Evolutionary conservation across 2,329 filamentous ascomycete species (phyloP), one percentile per base, ranked within the genome.

Genomic region (Diaporthe citrichinensis): DNA sequence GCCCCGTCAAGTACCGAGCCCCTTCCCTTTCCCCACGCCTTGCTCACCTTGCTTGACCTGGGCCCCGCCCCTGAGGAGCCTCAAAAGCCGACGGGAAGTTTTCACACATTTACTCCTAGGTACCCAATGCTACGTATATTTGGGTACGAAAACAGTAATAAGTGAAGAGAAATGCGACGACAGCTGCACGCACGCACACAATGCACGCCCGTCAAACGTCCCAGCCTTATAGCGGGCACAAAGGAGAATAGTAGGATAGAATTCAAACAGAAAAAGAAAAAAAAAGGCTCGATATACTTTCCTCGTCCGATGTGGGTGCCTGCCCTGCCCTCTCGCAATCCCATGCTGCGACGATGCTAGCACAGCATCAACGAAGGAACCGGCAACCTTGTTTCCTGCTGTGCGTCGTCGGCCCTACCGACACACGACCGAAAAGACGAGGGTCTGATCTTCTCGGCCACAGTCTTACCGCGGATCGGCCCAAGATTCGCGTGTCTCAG

Each of bases 381-480:
- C 41, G 20, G 39, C 61, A 65, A 34, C 25, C 61, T 49, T 49
- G 5, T 28, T 31, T 49, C 41, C 20, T 28, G 28, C 23, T 59
- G 57, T 39, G 57, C n/a, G 62, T 36, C 28, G 28, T 53, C 46
- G 65, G 65, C 49, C 31, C 46, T 55, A 55, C 65, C 34, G 65
- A 41, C 20, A 7, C 39, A 9, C 4, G 14, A 34, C 25, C n/a
- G 17, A 28, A 25, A 12, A 20, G 34, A 31, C 39, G n/a, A 10
- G 62, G 65, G 65, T 69, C 65, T 69, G 65, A 69, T 69, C 65
- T 39, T 39, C 65, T 53, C 65, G 65, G 49, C 41, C 65, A 53
- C 8, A 49, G 65, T 69, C 65, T 55, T 69, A 69, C 49, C 65
- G 65, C 65, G 49, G 65, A 55, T 69, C 65, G 49, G 17, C 49